Evolutionary conservation across 768 basidiomycete species (phyloP), one percentile per base, ranked within the genome.

Genomic region (Pisolithus albus): DNA sequence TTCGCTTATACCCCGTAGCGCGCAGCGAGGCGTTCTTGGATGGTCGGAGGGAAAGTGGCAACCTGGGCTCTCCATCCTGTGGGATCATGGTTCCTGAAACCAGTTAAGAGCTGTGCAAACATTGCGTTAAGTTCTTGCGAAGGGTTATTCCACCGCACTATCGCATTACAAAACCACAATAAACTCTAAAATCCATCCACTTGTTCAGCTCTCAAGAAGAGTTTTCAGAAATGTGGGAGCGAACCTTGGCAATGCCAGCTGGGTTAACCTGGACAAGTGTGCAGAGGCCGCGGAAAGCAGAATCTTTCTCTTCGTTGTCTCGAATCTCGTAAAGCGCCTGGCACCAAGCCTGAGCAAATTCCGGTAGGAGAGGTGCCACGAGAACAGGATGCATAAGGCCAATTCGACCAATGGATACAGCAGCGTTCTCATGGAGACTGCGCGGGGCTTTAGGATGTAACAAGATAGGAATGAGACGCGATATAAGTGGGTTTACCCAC

Each of bases 301-400:
- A 97, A 63, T 97, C 96, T 72, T 98, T 99, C 75, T 99, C 96
- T 61, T 98, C 95, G 62, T 98, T 99, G 63, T 99, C 96, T 56
- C 96, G 86, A 67, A 99, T 99, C 70, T 98, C 96, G 65, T 93
- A 93, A 49, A 99, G 72, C 7, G 95, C 93, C 61, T 91, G 89
- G 68, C 95, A 96, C 96, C 96, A 99, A 13, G 88, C 84, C 66
- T 91, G 88, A 5, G 92, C 93, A 68, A 98, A 98, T 58, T 88
- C 86, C 0, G 83, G 78, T 26, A 97, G 72, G 63, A 93, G 84
- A 21, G 93, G 92, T 10, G 95, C 92, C 45, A 98, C 92, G 19
- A 90, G 69, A 18, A 72, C 68, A 0, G 96, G 96, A 64, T 92
- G 93, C 75, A 94, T 92, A 53, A 98, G 75, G 6, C 95, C 94